phyloP scores from a whole-genome alignment of 352 stramenopile genomes.

The Pythium aristosporum region DNA sequence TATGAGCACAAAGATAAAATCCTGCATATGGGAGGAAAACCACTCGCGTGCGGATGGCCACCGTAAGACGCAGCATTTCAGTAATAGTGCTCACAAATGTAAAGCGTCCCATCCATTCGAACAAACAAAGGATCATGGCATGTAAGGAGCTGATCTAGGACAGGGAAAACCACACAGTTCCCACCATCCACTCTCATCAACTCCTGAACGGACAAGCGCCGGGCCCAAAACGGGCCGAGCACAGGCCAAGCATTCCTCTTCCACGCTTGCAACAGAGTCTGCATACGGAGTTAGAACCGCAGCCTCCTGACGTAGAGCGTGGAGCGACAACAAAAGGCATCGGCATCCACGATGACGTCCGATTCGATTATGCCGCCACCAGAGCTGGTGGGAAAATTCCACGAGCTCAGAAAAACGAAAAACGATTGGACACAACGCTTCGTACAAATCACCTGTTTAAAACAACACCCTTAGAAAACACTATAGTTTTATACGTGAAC shows the following conservation, averaged over 20 bases:
- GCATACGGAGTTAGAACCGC: constrained; percentile 59
- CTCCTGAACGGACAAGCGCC: constrained; percentile 53
- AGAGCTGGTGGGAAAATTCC: neutral
- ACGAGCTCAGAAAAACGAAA: neutral
- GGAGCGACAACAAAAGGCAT: constrained; percentile 8
- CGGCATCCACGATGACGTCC: neutral
- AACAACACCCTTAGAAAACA: neutral
- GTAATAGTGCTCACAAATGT: constrained; percentile 1
- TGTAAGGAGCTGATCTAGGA: constrained; percentile 86
- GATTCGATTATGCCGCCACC: neutral
- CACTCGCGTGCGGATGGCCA: neutral
- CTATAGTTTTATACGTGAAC: neutral
- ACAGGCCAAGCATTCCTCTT: constrained; percentile 72
- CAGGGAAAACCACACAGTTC: constrained; percentile 19
- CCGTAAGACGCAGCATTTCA: constrained; percentile 50
- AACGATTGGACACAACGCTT: constrained; percentile 13
- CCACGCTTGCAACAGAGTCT: constrained; percentile 83
- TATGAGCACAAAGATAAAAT: constrained; percentile 86
- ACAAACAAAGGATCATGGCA: constrained; percentile 12
- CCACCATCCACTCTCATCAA: constrained; percentile 74
- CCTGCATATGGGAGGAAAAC: constrained; percentile 41
- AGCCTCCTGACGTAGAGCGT: constrained; percentile 82
- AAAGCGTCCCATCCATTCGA: neutral
- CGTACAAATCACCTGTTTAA: neutral
- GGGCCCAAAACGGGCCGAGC: constrained; percentile 67